phyloP scores from a whole-genome alignment of 108 stramenopile genomes.

The Cyclotella sp. region DNA sequence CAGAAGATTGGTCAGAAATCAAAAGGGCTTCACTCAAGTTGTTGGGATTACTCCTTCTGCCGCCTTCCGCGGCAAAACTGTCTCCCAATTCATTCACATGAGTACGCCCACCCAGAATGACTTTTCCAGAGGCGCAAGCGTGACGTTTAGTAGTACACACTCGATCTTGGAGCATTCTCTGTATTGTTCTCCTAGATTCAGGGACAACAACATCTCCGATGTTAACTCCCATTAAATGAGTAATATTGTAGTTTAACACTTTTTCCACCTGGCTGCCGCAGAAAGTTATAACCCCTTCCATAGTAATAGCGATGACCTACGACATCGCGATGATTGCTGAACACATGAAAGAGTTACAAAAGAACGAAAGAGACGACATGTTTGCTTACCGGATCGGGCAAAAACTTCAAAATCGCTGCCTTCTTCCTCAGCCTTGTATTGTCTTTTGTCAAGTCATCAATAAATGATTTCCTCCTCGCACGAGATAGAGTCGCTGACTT shows the following conservation, averaged over 20 bases:
- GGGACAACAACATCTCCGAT: neutral
- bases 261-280: conserved; percentile 7
- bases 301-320: neutral
- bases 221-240: neutral
- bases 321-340: too few species aligned
- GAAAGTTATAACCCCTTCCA: neutral
- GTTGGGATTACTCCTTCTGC: neutral
- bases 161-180: neutral
- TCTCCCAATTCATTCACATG: neutral
- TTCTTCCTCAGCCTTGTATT: neutral
- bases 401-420: neutral
- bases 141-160: neutral
- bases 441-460: neutral
- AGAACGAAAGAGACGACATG: too few species aligned
- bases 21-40: neutral
- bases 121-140: too few species aligned
- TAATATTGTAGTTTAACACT: neutral
- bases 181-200: neutral
- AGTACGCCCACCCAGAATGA: too few species aligned
- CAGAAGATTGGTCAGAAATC: neutral
- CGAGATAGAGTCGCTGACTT: neutral
- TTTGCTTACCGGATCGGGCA: neutral
- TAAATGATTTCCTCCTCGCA: neutral
- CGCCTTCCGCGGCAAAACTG: too few species aligned
- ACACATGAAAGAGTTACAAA: too few species aligned